Conservation (phyloP, 176 grass and related monocot species). For the Pontederia crassipes region DNA sequence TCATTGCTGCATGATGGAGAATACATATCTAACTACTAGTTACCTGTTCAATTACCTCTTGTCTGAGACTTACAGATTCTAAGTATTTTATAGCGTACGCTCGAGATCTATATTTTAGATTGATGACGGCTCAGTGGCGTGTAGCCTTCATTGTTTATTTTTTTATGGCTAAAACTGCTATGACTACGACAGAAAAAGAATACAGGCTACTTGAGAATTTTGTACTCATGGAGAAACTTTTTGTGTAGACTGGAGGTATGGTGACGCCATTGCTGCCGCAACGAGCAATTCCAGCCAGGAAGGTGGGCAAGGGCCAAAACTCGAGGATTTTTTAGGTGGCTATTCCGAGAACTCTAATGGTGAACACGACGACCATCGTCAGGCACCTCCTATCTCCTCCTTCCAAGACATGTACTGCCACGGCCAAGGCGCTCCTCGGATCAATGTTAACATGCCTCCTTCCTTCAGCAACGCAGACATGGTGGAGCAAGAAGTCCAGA, state of each 20-base stretch:
- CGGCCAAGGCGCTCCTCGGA: conserved; percentile 29
- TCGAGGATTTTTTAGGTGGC: conserved; percentile 63
- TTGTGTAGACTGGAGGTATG: conserved; percentile 52
- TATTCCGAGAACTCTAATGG: conserved; percentile 27
- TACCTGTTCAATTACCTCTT: no score
- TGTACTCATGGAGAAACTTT: neutral
- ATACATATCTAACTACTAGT: no score
- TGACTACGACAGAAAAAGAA: neutral
- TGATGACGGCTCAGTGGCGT: no score
- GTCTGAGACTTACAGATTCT: no score
- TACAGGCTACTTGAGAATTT: neutral
- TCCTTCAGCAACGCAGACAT: conserved; percentile 3
- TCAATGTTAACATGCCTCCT: conserved; percentile 61
- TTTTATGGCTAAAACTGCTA: neutral
- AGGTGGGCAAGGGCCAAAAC: conserved; percentile 40
- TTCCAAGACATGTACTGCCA: conserved; percentile 32
- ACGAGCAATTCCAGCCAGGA: neutral
- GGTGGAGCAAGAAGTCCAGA: neutral
- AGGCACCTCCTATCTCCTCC: conserved; percentile 12
- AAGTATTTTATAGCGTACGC: no score
- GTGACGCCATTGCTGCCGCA: conserved; percentile 13
- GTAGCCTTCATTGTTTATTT: no score
- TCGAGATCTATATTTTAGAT: no score
- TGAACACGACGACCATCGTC: conserved; percentile 11
- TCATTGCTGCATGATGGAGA: no score